Evolutionary conservation across 129 eudicot genomes (phyloP), one percentile per base, ranked within the genome.

Genomic region (Silybum marianum): DNA sequence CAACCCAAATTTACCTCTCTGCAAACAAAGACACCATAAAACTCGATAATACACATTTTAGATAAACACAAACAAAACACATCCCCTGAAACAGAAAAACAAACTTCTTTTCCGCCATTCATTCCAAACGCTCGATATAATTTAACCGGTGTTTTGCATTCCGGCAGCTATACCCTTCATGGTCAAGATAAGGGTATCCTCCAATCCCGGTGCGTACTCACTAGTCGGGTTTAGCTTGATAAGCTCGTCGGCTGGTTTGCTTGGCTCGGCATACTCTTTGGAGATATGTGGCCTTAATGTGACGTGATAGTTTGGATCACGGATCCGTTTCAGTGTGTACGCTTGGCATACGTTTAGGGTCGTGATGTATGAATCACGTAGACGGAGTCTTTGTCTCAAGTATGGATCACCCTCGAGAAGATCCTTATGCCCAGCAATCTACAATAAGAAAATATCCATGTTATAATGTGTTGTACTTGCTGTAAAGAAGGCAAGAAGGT

Each of bases 131-230:
- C 19, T 30, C 3, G 26, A n/a, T 4, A 8, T 63, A 2, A 58
- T 74, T 74, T 83, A 96, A 82, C 99, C 99, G 8, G 99, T 96
- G 84, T 96, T 96, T 81, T 96, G 99, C 93, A 96, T 81, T 68
- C 99, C 99, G 16, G 99, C 99, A 39, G 99, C 99, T 81, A 96
- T 90, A 78, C 99, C 99, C 92, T 96, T 96, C 99, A 96, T 95
- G 85, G 99, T 90, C 90, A 92, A 75, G 80, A 95, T 95, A 83
- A 95, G 97, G 4, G 99, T 96, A 81, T 96, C 99, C 85, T 96
- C 99, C 88, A 96, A 80, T 21, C 99, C 99, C 0, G 99, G 99
- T 14, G 99, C 99, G 32, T 96, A 96, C 78, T 96, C 99, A 22
- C 99, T 96, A 19, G 88, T 86, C 7, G 99, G 99, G 84, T 93